phyloP scores from a whole-genome alignment of 164 flowering plant species.

The Vitis rotundifolia region DNA sequence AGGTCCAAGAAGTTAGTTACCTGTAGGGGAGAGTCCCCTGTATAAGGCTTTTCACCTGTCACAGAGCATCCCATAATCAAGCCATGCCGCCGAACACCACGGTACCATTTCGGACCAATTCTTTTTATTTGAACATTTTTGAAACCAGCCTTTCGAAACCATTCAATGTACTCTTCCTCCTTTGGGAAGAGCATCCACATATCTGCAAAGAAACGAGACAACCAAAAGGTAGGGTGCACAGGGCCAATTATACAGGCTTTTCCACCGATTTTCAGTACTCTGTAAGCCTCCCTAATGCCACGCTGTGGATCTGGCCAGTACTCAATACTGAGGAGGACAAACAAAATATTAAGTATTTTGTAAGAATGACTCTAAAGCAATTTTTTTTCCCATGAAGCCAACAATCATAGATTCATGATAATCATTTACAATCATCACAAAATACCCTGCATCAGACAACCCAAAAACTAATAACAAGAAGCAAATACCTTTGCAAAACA shows the following conservation, averaged over 20 bases:
- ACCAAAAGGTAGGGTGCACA: slow-evolving; percentile 88
- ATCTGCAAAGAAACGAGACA: slow-evolving; percentile 95
- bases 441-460: background rate
- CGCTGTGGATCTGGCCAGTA: slow-evolving; percentile 99
- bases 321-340: slow-evolving; percentile 62
- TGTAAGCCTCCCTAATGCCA: slow-evolving; percentile 94
- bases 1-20: slow-evolving; percentile 17
- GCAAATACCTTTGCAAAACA: too few relatives aligned
- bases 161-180: slow-evolving; percentile 94
- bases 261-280: slow-evolving; percentile 86
- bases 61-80: slow-evolving; percentile 98
- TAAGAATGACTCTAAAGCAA: slow-evolving; percentile 1
- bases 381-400: background rate
- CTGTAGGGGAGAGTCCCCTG: slow-evolving; percentile 66
- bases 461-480: too few relatives aligned
- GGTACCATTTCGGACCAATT: slow-evolving; percentile 97
- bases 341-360: slow-evolving; percentile 4
- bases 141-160: slow-evolving; percentile 91
- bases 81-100: slow-evolving; percentile 96
- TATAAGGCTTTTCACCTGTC: slow-evolving; percentile 79
- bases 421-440: background rate
- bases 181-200: slow-evolving; percentile 97
- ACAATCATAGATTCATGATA: too few relatives aligned
- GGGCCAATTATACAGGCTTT: slow-evolving; percentile 95
- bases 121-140: slow-evolving; percentile 80